Conservation (phyloP, 495 filamentous ascomycete genomes). For the Aspergillus olivimuriae region DNA sequence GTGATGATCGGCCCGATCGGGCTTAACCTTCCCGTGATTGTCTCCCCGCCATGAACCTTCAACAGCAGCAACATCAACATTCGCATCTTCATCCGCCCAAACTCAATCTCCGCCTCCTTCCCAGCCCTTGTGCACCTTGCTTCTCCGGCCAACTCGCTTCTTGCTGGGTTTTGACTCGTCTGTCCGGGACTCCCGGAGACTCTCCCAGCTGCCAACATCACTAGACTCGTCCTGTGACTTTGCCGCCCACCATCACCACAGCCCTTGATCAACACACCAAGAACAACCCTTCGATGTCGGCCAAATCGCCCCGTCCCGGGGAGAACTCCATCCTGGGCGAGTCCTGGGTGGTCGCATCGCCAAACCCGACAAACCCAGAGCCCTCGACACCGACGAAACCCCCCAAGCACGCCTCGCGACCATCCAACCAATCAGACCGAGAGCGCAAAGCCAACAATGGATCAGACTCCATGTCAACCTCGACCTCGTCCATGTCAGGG, state of each 20-base stretch:
- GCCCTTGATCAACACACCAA: no score
- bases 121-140: no score
- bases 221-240: no score
- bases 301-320: slow-evolving; percentile 13
- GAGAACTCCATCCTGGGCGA: slow-evolving; percentile 28
- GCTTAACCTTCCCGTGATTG: slow-evolving; percentile 1
- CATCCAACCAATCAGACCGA: not conserved
- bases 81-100: not conserved
- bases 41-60: not conserved
- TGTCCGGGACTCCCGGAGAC: no score
- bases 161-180: no score
- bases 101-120: not conserved
- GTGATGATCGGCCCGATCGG: slow-evolving; percentile 4
- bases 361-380: no score
- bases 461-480: slow-evolving; percentile 23
- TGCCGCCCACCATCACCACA: no score
- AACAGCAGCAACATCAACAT: not conserved
- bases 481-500: slow-evolving; percentile 29
- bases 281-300: slow-evolving; percentile 30
- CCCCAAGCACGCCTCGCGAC: not conserved
- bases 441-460: slow-evolving; percentile 9
- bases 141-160: no score
- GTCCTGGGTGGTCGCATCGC: slow-evolving; percentile 35
- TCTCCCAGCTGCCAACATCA: no score
- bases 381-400: slow-evolving; percentile 10